Evolutionary conservation across 1,284 basidiomycete species (phyloP).

Genomic region (Pisolithus thermaeus): DNA sequence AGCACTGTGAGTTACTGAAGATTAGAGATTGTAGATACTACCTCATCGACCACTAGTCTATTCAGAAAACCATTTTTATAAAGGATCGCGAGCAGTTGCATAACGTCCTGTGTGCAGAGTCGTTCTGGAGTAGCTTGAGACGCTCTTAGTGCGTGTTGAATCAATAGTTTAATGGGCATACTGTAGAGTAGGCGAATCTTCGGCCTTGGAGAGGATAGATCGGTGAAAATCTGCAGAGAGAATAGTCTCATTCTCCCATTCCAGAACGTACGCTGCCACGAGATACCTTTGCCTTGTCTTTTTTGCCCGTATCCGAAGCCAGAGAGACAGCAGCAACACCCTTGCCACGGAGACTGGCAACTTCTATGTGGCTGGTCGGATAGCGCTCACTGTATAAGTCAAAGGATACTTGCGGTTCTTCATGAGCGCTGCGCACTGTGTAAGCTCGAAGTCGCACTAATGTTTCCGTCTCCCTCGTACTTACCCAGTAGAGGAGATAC

Average conservation of each 20-base stretch:
- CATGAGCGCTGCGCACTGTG: slow-evolving; percentile 61
- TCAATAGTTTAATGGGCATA: slow-evolving; percentile 28
- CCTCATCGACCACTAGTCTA: slow-evolving; percentile 78
- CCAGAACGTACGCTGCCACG: background rate
- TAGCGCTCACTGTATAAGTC: background rate
- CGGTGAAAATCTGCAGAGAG: slow-evolving; percentile 48
- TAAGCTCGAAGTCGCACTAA: background rate
- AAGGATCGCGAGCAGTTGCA: slow-evolving; percentile 43
- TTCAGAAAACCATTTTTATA: slow-evolving; percentile 55
- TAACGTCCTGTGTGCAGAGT: slow-evolving; percentile 52
- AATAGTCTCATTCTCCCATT: background rate
- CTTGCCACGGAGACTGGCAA: slow-evolving; percentile 53
- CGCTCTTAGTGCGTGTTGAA: background rate
- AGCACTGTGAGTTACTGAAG: slow-evolving; percentile 2
- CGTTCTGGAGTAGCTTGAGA: slow-evolving; percentile 68
- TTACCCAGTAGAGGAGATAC: slow-evolving; percentile 70
- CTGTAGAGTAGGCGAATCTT: slow-evolving; percentile 67
- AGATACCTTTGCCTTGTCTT: slow-evolving; percentile 50
- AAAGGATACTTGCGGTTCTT: slow-evolving; percentile 57
- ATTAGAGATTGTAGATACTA: slow-evolving; percentile 21
- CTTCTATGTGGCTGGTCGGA: slow-evolving; percentile 41
- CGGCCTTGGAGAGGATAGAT: slow-evolving; percentile 59
- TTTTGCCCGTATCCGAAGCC: slow-evolving; percentile 56
- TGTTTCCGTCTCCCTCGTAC: background rate
- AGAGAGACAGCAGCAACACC: slow-evolving; percentile 57